phyloP scores from a whole-genome alignment of 202 grass and related monocot genomes.

The Hordeum pubiflorum region DNA sequence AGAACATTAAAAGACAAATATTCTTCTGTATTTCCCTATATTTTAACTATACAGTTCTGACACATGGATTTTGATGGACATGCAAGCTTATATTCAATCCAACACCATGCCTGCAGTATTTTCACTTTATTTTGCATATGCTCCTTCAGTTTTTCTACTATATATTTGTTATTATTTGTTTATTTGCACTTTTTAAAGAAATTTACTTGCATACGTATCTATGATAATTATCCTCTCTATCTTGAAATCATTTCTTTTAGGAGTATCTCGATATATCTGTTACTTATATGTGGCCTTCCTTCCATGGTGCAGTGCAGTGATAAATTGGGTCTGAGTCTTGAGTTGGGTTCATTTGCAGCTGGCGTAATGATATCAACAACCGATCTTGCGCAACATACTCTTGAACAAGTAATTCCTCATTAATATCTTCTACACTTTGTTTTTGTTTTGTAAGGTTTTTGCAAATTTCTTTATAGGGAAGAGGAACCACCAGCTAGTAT shows the following conservation, averaged over 20 bases:
- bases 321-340: slow-evolving; percentile 95
- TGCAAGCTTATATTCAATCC: neutral
- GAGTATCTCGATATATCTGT: slow-evolving; percentile 7
- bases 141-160: neutral
- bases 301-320: slow-evolving; percentile 88
- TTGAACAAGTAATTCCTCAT: slow-evolving; percentile 76
- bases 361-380: slow-evolving; percentile 99
- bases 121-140: neutral
- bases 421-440: neutral
- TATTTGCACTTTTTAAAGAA: neutral
- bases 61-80: neutral
- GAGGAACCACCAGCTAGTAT: neutral
- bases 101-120: neutral
- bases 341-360: slow-evolving; percentile 97
- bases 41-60: neutral
- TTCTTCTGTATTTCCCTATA: neutral
- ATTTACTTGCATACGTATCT: neutral
- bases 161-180: neutral
- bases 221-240: neutral
- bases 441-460: neutral
- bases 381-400: slow-evolving; percentile 93
- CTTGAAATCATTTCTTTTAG: neutral
- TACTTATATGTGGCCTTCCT: slow-evolving; percentile 23
- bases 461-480: neutral
- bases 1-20: neutral